Base-by-base conservation (phyloP, 768 basidiomycete genomes). In the Hypsizygus marmoreus region DNA sequence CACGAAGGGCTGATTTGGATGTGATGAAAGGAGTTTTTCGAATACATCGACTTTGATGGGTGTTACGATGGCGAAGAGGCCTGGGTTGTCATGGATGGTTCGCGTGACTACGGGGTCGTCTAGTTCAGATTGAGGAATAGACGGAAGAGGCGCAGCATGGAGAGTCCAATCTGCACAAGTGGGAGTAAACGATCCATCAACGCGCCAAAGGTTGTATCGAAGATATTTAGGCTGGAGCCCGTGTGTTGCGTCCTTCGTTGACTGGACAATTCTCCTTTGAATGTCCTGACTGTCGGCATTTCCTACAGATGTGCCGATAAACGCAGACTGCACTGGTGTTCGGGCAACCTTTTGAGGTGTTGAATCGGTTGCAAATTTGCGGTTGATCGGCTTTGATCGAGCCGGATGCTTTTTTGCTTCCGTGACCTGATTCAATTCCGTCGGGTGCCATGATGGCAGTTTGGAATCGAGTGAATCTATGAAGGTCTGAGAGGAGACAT, bases 1-100 rank as follows among this genome's bases (percentile, higher is more conserved):
- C 0, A 76, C 69, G 20, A 72, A 68, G 56, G 64, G 29, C 63
- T 58, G 57, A 51, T 80, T 52, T 34, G 79, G 70, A 66, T 81
- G 62, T 56, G 49, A 51, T 13, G 5, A 3, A 10, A 53, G 36
- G n/a, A 56, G 26, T 30, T 45, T n/a, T 23, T 54, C 44, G 17
- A 66, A 59, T 0, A 10, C 5, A 6, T 44, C 26, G 25, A 45
- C 43, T 13, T 47, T 47, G 16, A 55, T 40, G 11, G 71, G 73
- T 0, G 65, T 69, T 0, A 64, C 49, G 2, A 77, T 57, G 1
- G 59, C 33, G 54, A 79, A 75, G 0, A 76, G 36, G 10, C 26
- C 22, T 12, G 52, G 1, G 67, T 20, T 1, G 65, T 43, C n/a
- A 1, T 6, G 0, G 3, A 74, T 62, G 0, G 70, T 74, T n/a